Base-by-base conservation (phyloP, 2,329 filamentous ascomycete species). In the Penicillium fuscoglaucum region DNA sequence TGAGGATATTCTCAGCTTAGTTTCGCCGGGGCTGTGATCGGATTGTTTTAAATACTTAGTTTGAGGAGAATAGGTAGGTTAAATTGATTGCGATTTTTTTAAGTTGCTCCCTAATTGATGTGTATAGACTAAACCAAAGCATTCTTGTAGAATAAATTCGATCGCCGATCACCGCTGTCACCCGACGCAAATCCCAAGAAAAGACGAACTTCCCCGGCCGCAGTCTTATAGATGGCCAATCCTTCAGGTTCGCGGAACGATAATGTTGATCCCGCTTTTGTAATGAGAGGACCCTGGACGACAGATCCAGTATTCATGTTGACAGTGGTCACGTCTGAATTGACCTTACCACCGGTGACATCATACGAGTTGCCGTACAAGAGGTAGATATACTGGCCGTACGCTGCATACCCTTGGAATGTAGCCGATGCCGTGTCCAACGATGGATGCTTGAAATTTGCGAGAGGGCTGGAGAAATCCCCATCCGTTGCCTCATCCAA, bases 121-220 rank as follows among this genome's bases (percentile, higher is more conserved):
- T 10, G 17, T 7, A 9, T 3, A 9, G 4, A 39, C 35, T 29
- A 63, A 57, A 54, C 33, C 40, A 66, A 58, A 17, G 33, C 63
- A 61, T 66, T 62, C 24, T 66, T 67, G 39, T 66, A 66, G 44
- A 67, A 66, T 45, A 67, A 37, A 52, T 60, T 66, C 29, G 63
- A 63, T 24, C 59, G 54, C 21, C 63, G 60, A 52, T 65, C 60
- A 6, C 63, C 59, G 6, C 35, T 41, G 15, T 57, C 44, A 4
- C 63, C 67, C 3, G 62, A 67, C 4, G 67, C 68, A 60, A 67
- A 67, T 17, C 62, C 67, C 35, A 67, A 40, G 55, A 66, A 66
- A 13, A 66, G 51, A 5, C 64, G 43, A 39, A 65, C 64, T 35
- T 67, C 59, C 2, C 63, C 65, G 6, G 24, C 59, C 4, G 35